Evolutionary conservation across 345 rosid species (phyloP), one percentile per base, ranked within the genome.

Genomic region (Stellera chamaejasme): DNA sequence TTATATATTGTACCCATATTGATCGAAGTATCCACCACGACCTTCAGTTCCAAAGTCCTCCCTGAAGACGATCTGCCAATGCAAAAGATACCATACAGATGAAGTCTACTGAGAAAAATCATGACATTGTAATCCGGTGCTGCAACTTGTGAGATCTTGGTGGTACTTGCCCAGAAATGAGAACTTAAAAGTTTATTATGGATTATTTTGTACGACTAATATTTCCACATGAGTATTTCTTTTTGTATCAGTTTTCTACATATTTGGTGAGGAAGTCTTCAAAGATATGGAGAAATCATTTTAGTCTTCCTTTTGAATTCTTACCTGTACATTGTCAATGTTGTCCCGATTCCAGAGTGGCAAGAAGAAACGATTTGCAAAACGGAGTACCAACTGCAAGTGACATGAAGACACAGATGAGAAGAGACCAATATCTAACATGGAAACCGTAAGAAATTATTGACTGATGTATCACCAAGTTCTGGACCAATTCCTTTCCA

Each of bases 21-120:
- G 88, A 73, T 93, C 92, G 59, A 93, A 93, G 69, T 93, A 93
- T 73, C 99, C 99, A 45, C 99, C 97, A 6, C 99, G 99, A 49
- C 99, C 99, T 54, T 93, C 99, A n/a, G 87, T 89, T 75, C 99
- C 99, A 67, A 93, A 93, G 67, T 89, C 90, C 73, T 93, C 99
- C 55, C 99, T 77, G 79, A 93, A 93, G n/a, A 93, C 97, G 46
- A 93, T 89, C 97, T 93, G 75, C 57, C 54, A 55, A 66, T 52
- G 43, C 69, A 56, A 60, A 55, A 48, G 54, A 49, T 52, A 45
- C 15, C 32, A 57, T 23, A 41, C 11, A 60, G 45, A 54, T 54
- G 45, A 45, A 48, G 44, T 28, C 9, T 1, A 2, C 13, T 45
- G 56, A 12, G 7, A 50, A 36, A 25, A 15, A 54, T 13, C 11